phyloP scores from a whole-genome alignment of 768 basidiomycete genomes.

The Boletus rubescentipes region DNA sequence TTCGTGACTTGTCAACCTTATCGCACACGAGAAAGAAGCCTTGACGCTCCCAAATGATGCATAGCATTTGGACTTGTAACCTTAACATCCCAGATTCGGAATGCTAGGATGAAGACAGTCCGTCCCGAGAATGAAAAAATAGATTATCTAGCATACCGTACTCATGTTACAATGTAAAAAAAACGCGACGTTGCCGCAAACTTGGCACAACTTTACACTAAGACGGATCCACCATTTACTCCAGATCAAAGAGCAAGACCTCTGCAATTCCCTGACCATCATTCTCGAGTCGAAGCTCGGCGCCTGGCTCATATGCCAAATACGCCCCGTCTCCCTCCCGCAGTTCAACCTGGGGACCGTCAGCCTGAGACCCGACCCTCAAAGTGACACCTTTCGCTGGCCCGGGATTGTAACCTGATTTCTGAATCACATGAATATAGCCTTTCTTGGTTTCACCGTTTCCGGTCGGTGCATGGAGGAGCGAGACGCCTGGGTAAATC shows the following conservation, averaged over 20 bases:
- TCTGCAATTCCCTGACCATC: conserved; percentile 67
- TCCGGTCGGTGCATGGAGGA: conserved; percentile 49
- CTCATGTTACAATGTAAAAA: background rate
- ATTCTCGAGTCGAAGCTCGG: conserved; percentile 52
- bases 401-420: conserved; percentile 71
- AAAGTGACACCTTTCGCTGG: conserved; percentile 57
- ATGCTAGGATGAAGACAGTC: conserved; percentile 7
- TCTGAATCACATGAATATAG: conserved; percentile 87
- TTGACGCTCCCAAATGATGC: background rate
- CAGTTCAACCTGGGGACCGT: conserved; percentile 48
- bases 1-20: background rate
- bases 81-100: background rate
- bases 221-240: conserved; percentile 29
- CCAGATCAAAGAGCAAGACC: conserved; percentile 78
- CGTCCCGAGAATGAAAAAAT: too few relatives aligned
- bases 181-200: background rate
- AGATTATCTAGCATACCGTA: conserved; percentile 1
- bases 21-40: background rate
- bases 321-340: conserved; percentile 91
- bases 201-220: background rate
- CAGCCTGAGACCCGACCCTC: conserved; percentile 44
- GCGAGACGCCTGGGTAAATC: conserved; percentile 52
- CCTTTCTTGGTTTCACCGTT: conserved; percentile 52
- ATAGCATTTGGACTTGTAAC: background rate
- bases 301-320: conserved; percentile 44